Evolutionary conservation across 1,284 basidiomycete genomes (phyloP).

Genomic region (Ustilago loliicola): DNA sequence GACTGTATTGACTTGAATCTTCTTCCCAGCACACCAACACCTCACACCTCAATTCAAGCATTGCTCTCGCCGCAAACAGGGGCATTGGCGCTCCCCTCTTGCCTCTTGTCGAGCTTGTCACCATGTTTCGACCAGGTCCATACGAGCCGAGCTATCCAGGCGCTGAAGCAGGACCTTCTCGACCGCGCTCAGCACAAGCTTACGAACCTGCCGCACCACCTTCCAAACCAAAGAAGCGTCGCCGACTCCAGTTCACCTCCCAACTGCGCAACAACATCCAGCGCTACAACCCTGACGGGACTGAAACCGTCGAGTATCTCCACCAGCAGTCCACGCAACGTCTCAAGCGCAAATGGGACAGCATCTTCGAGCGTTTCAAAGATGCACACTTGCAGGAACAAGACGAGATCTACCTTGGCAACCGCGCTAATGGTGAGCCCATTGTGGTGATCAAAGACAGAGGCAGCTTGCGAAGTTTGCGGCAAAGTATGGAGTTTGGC

Average conservation of each 20-base stretch:
- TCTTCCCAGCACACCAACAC: background rate
- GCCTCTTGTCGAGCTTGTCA: background rate
- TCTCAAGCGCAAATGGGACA: conserved; percentile 66
- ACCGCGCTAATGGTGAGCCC: conserved; percentile 49
- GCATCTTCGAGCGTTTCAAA: conserved; percentile 65
- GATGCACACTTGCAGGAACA: conserved; percentile 66
- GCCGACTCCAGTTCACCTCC: conserved; percentile 52
- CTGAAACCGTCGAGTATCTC: conserved; percentile 58
- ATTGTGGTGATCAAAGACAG: conserved; percentile 62
- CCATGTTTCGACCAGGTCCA: conserved; percentile 15
- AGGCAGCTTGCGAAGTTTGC: conserved; percentile 56
- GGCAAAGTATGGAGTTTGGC: conserved; percentile 57
- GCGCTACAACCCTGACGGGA: conserved; percentile 61
- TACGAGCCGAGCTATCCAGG: background rate
- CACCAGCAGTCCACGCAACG: conserved; percentile 62
- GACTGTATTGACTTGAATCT: too few species aligned
- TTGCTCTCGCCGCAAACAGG: background rate
- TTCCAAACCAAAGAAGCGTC: conserved; percentile 35
- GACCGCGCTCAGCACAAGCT: background rate
- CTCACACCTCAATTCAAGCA: background rate
- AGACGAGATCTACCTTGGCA: conserved; percentile 68
- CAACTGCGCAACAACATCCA: conserved; percentile 36
- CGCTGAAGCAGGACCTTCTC: conserved; percentile 34
- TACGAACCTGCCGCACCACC: background rate
- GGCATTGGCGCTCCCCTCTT: too few species aligned